Base-by-base conservation (phyloP, 2,329 filamentous ascomycete genomes). In the Colletotrichum caudatum region DNA sequence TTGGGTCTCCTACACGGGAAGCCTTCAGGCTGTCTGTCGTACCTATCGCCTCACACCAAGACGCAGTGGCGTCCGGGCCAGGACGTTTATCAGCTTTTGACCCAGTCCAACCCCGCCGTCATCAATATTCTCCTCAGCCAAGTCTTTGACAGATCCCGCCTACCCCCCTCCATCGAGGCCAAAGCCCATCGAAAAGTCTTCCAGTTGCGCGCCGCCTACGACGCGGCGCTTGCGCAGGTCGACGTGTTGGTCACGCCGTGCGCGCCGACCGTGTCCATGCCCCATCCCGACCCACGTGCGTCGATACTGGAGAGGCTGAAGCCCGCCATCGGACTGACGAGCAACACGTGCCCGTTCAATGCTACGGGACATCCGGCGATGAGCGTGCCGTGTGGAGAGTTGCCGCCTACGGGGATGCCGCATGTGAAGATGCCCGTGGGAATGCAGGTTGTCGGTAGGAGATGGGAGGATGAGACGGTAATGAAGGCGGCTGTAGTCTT, bases 161-260 rank as follows among this genome's bases (percentile, higher is more conserved):
- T 54, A 3, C 6, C 26, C n/a, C 73, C 77, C 3, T 73, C 74
- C 7, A 76, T 82, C 11, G 80, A 83, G 44, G 82, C 80, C 44
- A 87, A 87, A 77, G 84, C 84, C 0, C 79, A 86, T 69, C 81
- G 82, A 53, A 83, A 85, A 66, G 82, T 83, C 1, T 81, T 82
- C 60, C 78, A 86, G 75, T 78, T 88, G 33, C 80, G 84, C 3
- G 83, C 81, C 5, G 84, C 83, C 4, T 88, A 88, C 74, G 84
- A 87, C 74, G 72, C 74, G 16, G 84, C 80, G 0, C 75, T 87
- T 9, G 76, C 77, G 33, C 75, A 80, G 0, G 78, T 83, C n/a
- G 86, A 88, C 73, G 80, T 88, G 6, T 77, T 88, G 12, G 74
- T 88, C 53, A 84, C 84, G 66, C 86, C 86, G 0, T 81, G 83